Evolutionary conservation across 1,284 basidiomycete genomes (phyloP).

Genomic region (Cystobasidiaceae sp.): DNA sequence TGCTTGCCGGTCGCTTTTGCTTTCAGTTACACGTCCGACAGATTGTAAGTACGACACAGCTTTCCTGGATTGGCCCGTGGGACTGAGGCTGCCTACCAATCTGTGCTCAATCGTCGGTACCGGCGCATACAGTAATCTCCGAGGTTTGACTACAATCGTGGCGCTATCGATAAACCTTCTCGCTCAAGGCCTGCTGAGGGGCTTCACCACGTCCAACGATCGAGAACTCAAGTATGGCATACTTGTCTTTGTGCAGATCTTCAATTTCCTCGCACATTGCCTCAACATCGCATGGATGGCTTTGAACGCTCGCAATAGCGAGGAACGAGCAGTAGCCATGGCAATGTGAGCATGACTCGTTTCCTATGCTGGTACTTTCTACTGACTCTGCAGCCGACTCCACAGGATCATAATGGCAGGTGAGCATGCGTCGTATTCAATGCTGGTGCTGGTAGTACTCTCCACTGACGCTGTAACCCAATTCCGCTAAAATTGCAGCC

Average conservation of each 20-base stretch:
- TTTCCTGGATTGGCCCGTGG: neutral
- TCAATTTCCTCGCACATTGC: constrained; percentile 39
- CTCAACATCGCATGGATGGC: constrained; percentile 44
- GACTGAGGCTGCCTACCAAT: neutral
- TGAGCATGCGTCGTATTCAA: too few species aligned
- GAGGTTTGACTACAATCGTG: constrained; percentile 39
- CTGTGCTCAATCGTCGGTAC: too few species aligned
- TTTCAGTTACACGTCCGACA: constrained; percentile 38
- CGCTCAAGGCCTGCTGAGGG: constrained; percentile 41
- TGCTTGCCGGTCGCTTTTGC: constrained; percentile 39
- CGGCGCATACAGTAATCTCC: constrained; percentile 33
- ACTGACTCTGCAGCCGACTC: neutral
- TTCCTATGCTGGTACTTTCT: neutral
- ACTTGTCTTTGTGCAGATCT: constrained; percentile 40
- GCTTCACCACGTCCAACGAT: constrained; percentile 34
- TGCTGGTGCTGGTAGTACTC: too few species aligned
- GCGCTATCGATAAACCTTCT: constrained; percentile 39
- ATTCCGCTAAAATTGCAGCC: too few species aligned
- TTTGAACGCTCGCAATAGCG: constrained; percentile 41
- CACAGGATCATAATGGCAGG: constrained; percentile 29
- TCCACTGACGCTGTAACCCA: constrained; percentile 31
- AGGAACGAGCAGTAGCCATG: constrained; percentile 44
- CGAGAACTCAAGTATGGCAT: constrained; percentile 39
- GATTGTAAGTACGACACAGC: constrained; percentile 31
- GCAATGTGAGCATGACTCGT: constrained; percentile 34